These are phyloP conservation scores for Trichocladium uniseriatum DNA, from an alignment of 495 filamentous ascomycete genomes.

Conservation along the genomic window DNA sequence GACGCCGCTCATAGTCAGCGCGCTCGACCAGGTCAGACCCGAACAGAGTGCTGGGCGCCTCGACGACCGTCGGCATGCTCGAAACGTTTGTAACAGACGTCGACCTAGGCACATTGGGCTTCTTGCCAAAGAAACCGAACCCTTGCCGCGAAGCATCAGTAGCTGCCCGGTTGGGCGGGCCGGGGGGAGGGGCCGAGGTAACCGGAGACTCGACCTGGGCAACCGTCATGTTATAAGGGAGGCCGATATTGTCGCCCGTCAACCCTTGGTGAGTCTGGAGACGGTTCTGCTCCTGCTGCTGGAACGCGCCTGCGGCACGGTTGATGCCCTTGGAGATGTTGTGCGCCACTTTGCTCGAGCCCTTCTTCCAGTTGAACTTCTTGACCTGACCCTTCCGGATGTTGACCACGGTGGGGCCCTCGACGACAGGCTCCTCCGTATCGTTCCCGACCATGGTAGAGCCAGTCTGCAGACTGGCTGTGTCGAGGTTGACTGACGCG, in stretches of 20 bases:
- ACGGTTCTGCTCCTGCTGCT: slow-evolving; percentile 33
- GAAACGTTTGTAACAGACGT: slow-evolving; percentile 47
- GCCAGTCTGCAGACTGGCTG: slow-evolving; percentile 22
- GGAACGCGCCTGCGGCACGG: slow-evolving; percentile 56
- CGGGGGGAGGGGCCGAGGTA: slow-evolving; percentile 15
- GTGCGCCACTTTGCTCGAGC: slow-evolving; percentile 83
- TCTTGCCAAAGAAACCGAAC: slow-evolving; percentile 66
- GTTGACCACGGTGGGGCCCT: slow-evolving; percentile 83
- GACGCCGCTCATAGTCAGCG: slow-evolving; percentile 78
- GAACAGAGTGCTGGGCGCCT: slow-evolving; percentile 60
- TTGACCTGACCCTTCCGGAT: slow-evolving; percentile 86
- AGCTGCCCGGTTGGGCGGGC: slow-evolving; percentile 19
- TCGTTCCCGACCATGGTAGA: slow-evolving; percentile 53
- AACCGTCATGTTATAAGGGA: slow-evolving; percentile 53
- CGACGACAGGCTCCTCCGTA: slow-evolving; percentile 54
- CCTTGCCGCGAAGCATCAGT: slow-evolving; percentile 53
- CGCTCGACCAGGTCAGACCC: slow-evolving; percentile 82
- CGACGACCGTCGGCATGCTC: slow-evolving; percentile 38
- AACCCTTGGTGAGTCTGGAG: slow-evolving; percentile 44
- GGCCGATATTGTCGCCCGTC: slow-evolving; percentile 47
- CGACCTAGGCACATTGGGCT: slow-evolving; percentile 35
- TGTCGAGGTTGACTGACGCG: slow-evolving; percentile 51
- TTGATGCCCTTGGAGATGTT: slow-evolving; percentile 90
- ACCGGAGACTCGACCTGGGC: slow-evolving; percentile 39
- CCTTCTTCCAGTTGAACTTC: slow-evolving; percentile 99